Evolutionary conservation across 2,329 filamentous ascomycete genomes (phyloP).

Genomic region (Chaetothyriales sp.): DNA sequence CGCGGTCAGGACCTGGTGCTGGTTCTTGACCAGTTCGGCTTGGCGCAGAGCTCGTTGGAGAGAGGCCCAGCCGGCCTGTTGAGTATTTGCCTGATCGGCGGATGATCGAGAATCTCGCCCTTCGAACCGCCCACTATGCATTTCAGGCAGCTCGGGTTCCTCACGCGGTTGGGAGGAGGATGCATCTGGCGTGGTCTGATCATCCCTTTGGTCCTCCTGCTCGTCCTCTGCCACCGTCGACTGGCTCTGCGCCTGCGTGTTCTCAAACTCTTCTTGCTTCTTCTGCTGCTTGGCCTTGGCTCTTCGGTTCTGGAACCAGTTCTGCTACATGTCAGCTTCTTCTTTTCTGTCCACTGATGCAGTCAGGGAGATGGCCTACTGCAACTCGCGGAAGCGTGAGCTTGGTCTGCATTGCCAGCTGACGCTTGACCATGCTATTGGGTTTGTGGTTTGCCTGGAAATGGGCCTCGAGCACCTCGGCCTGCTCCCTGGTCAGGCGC

Average conservation of each 20-base stretch:
- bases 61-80: conserved; percentile 30
- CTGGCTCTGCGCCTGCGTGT: conserved; percentile 22
- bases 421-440: conserved; percentile 34
- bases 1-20: conserved; percentile 6
- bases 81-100: conserved; percentile 14
- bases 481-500: conserved; percentile 37
- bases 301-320: conserved; percentile 39
- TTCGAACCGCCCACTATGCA: neutral
- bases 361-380: conserved; percentile 23
- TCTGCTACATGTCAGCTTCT: conserved; percentile 23
- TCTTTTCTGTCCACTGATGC: neutral
- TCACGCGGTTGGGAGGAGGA: neutral
- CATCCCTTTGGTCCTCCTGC: neutral
- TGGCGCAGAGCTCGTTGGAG: conserved; percentile 30
- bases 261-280: conserved; percentile 34
- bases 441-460: conserved; percentile 37
- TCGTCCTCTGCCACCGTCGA: neutral
- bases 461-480: conserved; percentile 34
- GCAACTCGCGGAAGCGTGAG: conserved; percentile 35
- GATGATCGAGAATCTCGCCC: neutral
- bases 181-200: neutral
- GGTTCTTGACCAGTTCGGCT: conserved; percentile 26
- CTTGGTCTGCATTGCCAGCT: conserved; percentile 34
- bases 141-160: neutral
- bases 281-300: conserved; percentile 39